Base-by-base conservation (phyloP, 371 early-diverging fungal species). In the Apophysomyces variabilis region DNA sequence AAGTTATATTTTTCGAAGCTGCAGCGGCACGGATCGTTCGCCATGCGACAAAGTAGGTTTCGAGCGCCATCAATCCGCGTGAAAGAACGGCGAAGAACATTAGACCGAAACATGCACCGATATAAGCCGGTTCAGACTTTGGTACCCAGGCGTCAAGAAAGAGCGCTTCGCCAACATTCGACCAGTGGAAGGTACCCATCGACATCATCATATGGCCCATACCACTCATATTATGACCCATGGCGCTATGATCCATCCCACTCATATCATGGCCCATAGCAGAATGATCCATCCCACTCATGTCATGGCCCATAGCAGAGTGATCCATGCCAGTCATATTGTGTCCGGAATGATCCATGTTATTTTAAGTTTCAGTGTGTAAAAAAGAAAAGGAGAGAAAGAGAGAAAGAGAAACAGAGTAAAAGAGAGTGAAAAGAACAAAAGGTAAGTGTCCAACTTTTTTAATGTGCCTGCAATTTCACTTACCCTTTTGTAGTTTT, bases 61-160 rank as follows among this genome's bases (percentile, higher is more conserved):
- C 85, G 13, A 83, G 69, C 4, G 86, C 86, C 38, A 82, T 69
- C 11, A 86, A 58, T 37, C 74, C 81, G 50, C 86, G 76, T 38
- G 83, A 84, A 1, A 83, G 71, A 14, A 85, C 61, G 3, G 88
- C 64, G 16, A 86, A 72, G 8, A 87, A 45, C 45, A 87, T 78
- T 7, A 87, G 72, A 12, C 85, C 86, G 47, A 87, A 66, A 56
- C 85, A 81, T 7, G 86, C 82, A 37, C 88, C 88, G 56, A 85
- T 80, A 38, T 84, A 86, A 43, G 78, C 75, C n/a, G 79, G 66
- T 65, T 87, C 84, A 5, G 81, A 73, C n/a, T 65, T 50, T 26
- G 84, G 84, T 7, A 80, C 58, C 80, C 80, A 83, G 12, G 66
- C 58, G 36, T 68, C 61, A n/a, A 83, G 66, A 73, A 75, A 80